Conservation (phyloP, 2,329 filamentous ascomycete species). For the Blumeria hordei region DNA sequence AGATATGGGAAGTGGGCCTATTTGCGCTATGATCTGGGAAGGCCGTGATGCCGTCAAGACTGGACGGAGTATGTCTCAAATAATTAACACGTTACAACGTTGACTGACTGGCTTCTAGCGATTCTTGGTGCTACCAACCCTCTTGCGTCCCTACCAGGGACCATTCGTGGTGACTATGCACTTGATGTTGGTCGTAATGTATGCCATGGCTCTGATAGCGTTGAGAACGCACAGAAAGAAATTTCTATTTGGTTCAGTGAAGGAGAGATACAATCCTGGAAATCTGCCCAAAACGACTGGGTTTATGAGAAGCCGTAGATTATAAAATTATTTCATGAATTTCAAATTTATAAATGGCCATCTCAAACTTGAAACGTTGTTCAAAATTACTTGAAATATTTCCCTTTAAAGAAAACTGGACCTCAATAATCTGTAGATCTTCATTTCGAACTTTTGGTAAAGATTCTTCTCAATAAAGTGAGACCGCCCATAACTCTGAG, state of each 20-base stretch:
- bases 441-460: slow-evolving; percentile 1
- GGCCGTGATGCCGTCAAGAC: slow-evolving; percentile 98
- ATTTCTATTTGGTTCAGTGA: slow-evolving; percentile 96
- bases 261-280: slow-evolving; percentile 66
- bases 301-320: slow-evolving; percentile 62
- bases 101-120: slow-evolving; percentile 21
- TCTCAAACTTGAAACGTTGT: too few relatives aligned
- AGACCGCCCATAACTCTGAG: neutral
- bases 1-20: slow-evolving; percentile 96
- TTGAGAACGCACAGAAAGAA: slow-evolving; percentile 99
- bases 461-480: slow-evolving; percentile 15
- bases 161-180: slow-evolving; percentile 81
- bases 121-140: slow-evolving; percentile 99
- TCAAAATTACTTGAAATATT: neutral
- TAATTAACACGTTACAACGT: neutral
- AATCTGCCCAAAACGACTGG: slow-evolving; percentile 70
- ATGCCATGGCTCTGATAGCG: slow-evolving; percentile 96
- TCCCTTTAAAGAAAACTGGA: neutral
- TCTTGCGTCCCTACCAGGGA: slow-evolving; percentile 76
- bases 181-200: slow-evolving; percentile 91
- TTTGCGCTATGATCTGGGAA: slow-evolving; percentile 99
- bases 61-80: slow-evolving; percentile 46
- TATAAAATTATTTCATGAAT: too few relatives aligned
- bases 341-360: too few relatives aligned
- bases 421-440: neutral